A percentile compares a stretch with the other conserved stretches of the same genome.
Evolutionary conservation across 306 rosid species (phyloP).

Genomic region (Cicer cuneatum): DNA sequence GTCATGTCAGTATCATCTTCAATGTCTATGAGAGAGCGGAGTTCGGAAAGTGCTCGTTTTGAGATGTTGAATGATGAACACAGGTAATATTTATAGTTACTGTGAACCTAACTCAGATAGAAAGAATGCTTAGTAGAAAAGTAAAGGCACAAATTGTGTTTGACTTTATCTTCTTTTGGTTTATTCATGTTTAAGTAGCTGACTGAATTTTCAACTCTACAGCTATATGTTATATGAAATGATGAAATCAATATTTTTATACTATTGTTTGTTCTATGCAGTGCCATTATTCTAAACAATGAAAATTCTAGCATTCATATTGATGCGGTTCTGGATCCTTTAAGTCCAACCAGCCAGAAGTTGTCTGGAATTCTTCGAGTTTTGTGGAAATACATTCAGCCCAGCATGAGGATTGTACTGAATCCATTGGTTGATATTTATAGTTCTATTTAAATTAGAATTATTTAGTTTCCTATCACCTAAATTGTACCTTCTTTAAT

Average conservation of each 20-base stretch:
- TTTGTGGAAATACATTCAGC: slow-evolving; percentile 79
- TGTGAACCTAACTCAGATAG: slow-evolving; percentile 27
- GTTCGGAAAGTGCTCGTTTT: slow-evolving; percentile 86
- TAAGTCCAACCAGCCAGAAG: slow-evolving; percentile 92
- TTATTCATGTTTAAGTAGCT: slow-evolving; percentile 36
- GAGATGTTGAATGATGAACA: slow-evolving; percentile 76
- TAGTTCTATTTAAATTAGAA: slow-evolving; percentile 28
- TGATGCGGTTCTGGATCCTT: slow-evolving; percentile 93
- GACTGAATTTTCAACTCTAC: slow-evolving; percentile 32
- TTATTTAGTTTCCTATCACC: slow-evolving; percentile 1
- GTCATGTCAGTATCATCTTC: slow-evolving; percentile 82
- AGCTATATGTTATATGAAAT: slow-evolving; percentile 22
- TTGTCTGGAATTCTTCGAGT: slow-evolving; percentile 84
- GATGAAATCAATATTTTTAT: slow-evolving; percentile 36
- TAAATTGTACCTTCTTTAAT: slow-evolving; percentile 16
- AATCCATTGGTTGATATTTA: slow-evolving; percentile 76
- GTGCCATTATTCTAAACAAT: slow-evolving; percentile 77
- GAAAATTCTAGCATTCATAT: slow-evolving; percentile 86
- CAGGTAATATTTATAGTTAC: slow-evolving; percentile 58
- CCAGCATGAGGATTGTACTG: slow-evolving; percentile 95
- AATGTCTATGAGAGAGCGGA: slow-evolving; percentile 86
- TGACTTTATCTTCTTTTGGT: slow-evolving; percentile 29
- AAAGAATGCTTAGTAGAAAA: background rate
- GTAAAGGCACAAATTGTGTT: slow-evolving; percentile 3
- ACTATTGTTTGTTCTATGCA: slow-evolving; percentile 53